Evolutionary conservation across 192 early-diverging fungal species (phyloP), one percentile per base, ranked within the genome.

Genomic region (Podila clonocystis): DNA sequence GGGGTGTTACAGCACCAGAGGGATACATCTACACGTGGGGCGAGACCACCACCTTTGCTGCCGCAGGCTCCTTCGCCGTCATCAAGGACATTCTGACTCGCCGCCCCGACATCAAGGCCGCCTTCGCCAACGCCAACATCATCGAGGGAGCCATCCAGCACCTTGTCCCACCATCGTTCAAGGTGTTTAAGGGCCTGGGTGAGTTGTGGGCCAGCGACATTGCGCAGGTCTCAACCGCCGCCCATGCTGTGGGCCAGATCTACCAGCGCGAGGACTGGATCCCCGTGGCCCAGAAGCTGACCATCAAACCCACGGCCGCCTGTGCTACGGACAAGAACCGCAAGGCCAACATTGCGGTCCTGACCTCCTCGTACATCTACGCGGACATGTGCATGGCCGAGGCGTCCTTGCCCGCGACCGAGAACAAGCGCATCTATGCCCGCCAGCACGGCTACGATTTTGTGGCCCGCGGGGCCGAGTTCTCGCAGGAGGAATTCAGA

Each of bases 301-400:
- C 59, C 6, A 63, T 86, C 15, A 29, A 45, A 12, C 83, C 75
- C 50, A 68, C 65, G 15, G 29, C 31, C 0, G 70, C 76, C 11
- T 87, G 84, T 41, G 65, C 70, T 24, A 30, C 50, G 58, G 72
- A 60, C 52, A 65, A 22, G 2, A 15, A 13, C 26, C 73, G 24
- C 19, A 68, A 62, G 26, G 55, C 62, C 65, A 65, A 50, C 26
- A 83, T 88, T 50, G 87, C 86, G 1, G 75, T 90, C 26, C 52
- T 88, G 36, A 87, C 89, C 4, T 87, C 86, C 3, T 88, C 87
- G 9, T 88, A 84, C 49, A 86, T 88, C 29, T 90, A 88, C 58
- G 74, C 63, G 11, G 86, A 87, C 55, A 61, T 74, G 49, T 90
- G 89, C 68, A 90, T 90, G 89, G 75, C 85, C 41, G 79, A 82